Percentiles rank a stretch among this genome's conserved stretches.
These are phyloP conservation scores for Aquanectria penicillioides DNA, from an alignment of 2,329 filamentous ascomycete species.

Conservation along the genomic window DNA sequence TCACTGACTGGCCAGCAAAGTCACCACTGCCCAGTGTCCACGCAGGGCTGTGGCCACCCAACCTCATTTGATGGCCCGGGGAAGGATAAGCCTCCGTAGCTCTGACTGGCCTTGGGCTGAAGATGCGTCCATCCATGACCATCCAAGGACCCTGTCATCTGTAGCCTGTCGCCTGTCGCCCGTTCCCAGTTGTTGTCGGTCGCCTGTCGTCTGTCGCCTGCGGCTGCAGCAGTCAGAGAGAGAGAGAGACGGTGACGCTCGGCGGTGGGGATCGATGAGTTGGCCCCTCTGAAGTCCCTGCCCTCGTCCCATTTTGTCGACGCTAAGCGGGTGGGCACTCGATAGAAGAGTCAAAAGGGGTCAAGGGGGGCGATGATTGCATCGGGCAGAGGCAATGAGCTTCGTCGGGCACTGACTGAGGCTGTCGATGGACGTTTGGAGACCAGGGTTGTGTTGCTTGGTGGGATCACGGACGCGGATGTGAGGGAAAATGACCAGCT, in stretches of 20 bases:
- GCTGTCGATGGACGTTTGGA: conserved; percentile 13
- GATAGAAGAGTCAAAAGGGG: conserved; percentile 23
- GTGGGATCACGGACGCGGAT: conserved; percentile 11
- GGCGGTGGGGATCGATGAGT: conserved; percentile 42
- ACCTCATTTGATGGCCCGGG: conserved; percentile 29
- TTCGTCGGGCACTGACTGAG: conserved; percentile 41
- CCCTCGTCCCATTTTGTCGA: conserved; percentile 41
- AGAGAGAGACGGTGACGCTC: conserved; percentile 45
- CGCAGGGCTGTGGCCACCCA: conserved; percentile 39
- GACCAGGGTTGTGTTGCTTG: conserved; percentile 17
- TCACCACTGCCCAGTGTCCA: conserved; percentile 26
- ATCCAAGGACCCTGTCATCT: conserved; percentile 31
- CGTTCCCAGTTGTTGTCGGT: conserved; percentile 20
- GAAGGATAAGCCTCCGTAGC: neutral
- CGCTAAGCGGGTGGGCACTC: conserved; percentile 37
- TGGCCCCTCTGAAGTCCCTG: conserved; percentile 43
- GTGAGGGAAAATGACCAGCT: conserved; percentile 18
- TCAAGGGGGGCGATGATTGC: conserved; percentile 41
- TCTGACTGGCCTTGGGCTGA: conserved; percentile 15
- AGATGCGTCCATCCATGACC: too few species aligned
- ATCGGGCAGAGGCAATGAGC: conserved; percentile 43
- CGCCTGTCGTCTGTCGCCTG: conserved; percentile 25
- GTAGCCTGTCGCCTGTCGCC: conserved; percentile 18
- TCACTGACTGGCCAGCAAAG: conserved; percentile 37
- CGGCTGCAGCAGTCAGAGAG: conserved; percentile 40